phyloP scores from a whole-genome alignment of 352 stramenopile genomes.

The Aphanomyces invadans region DNA sequence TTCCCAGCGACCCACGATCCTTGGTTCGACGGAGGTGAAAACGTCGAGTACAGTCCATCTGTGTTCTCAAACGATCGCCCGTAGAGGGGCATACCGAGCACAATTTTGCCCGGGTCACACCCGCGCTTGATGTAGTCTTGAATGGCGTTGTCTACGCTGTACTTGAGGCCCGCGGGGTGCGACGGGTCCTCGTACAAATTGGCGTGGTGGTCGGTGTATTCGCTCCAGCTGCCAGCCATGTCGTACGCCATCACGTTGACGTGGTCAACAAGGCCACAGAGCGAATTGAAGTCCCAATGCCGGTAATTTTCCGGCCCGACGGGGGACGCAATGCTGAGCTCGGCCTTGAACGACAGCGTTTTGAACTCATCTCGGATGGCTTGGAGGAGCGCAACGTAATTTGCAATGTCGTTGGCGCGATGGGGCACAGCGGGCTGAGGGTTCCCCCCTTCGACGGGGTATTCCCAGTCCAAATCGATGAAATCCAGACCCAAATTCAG shows the following conservation, averaged over 20 bases:
- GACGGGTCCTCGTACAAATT: constrained; percentile 17
- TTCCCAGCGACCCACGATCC: constrained; percentile 3
- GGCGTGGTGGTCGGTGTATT: constrained; percentile 16
- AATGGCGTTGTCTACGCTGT: constrained; percentile 3
- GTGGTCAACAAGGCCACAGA: constrained; percentile 3
- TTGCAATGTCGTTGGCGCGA: constrained; percentile 5
- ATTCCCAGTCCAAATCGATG: constrained; percentile 20
- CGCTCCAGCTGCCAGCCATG: constrained; percentile 12
- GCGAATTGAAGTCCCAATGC: constrained; percentile 11
- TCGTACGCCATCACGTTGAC: constrained; percentile 21
- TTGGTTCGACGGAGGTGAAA: not conserved
- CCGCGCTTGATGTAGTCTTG: constrained; percentile 20
- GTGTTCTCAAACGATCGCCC: constrained; percentile 11
- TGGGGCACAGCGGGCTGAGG: constrained; percentile 7
- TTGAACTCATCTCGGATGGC: constrained; percentile 3
- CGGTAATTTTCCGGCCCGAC: constrained; percentile 9
- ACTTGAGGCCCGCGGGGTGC: constrained; percentile 3
- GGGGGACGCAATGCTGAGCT: constrained; percentile 16
- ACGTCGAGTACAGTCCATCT: not conserved
- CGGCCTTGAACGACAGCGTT: constrained; percentile 9
- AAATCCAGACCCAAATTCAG: constrained; percentile 15
- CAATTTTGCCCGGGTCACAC: constrained; percentile 8
- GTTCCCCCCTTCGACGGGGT: constrained; percentile 17
- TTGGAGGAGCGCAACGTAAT: constrained; percentile 2
- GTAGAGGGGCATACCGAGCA: constrained; percentile 10